These are phyloP conservation scores for Zea luxurians DNA, from an alignment of 176 grass and related monocot species.

Conservation along the genomic window DNA sequence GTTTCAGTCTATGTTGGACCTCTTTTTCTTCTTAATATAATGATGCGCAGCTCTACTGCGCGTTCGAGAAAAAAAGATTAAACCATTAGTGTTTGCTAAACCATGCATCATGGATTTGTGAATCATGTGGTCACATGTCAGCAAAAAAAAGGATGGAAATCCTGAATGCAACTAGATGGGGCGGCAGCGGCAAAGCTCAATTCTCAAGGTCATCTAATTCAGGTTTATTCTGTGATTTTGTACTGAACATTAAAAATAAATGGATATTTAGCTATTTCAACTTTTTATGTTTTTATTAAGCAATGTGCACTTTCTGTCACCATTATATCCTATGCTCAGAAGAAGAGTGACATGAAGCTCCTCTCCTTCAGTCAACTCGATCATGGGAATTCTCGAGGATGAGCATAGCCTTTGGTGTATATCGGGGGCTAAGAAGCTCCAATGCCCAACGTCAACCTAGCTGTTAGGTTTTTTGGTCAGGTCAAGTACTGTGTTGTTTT, in stretches of 20 bases:
- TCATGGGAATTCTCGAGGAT: too few relatives aligned
- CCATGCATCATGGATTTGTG: neutral
- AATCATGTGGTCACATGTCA: neutral
- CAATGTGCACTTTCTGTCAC: neutral
- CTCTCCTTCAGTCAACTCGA: too few relatives aligned
- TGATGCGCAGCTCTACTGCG: too few relatives aligned
- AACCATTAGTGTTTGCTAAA: neutral
- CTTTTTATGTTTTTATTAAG: slow-evolving; percentile 2
- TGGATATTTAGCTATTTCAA: neutral
- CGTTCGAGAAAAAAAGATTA: too few relatives aligned
- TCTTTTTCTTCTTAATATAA: too few relatives aligned
- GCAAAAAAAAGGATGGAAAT: neutral
- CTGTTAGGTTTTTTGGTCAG: too few relatives aligned
- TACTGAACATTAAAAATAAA: slow-evolving; percentile 24
- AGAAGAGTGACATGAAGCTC: neutral
- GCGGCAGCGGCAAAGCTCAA: neutral
- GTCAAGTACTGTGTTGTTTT: too few relatives aligned
- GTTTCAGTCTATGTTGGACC: too few relatives aligned
- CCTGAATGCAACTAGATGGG: neutral
- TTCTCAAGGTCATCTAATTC: neutral
- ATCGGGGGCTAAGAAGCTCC: too few relatives aligned
- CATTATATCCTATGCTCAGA: neutral
- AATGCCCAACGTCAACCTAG: too few relatives aligned
- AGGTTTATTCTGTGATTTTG: slow-evolving; percentile 6
- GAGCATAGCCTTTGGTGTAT: too few relatives aligned